Base-by-base conservation (phyloP, 1,139 yeast species). In the Suhomyces anneliseae region DNA sequence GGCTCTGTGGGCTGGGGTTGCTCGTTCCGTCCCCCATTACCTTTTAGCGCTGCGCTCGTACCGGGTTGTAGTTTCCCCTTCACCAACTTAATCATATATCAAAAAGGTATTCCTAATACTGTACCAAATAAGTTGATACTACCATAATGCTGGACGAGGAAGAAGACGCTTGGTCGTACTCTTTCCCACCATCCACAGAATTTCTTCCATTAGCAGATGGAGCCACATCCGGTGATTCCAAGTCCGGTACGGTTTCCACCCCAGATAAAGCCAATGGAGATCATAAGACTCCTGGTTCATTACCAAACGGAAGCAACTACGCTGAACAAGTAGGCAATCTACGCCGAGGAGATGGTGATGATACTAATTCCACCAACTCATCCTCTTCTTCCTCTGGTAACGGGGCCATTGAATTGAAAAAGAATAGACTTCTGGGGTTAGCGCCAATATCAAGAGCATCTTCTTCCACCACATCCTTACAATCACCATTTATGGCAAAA, bases 111-210 rank as follows among this genome's bases (percentile, higher is more conserved):
- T 19, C 24, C 24, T 4, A 19, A 19, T 19, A 19, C 24, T 19
- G 24, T 19, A 19, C 24, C 24, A 19, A 9, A 29, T 29, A 9
- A 29, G 9, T 11, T 29, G 11, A 9, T 5, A 29, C 32, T 11
- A 29, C 32, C 32, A 29, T 9, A 29, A 29, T 29, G 5, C 41
- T 47, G 43, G 63, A 61, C 9, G 77, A 73, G 38, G 73, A 66
- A 24, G 76, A 70, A 14, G 78, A 73, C 51, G 74, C 73, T 8
- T 74, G 79, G 79, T 63, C 72, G 10, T 73, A 72, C 54, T 70
- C 78, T 8, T 70, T 73, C 49, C 78, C 78, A 2, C 69, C 77
- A 1, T 71, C 78, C 6, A 55, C 64, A 1, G 79, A 72, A 14
- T 62, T 69, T 5, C 54, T 68, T 27, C 60, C 56, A 7, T 36